Evolutionary conservation across 2,329 filamentous ascomycete species (phyloP).

Genomic region (Paecilomyces formosus): DNA sequence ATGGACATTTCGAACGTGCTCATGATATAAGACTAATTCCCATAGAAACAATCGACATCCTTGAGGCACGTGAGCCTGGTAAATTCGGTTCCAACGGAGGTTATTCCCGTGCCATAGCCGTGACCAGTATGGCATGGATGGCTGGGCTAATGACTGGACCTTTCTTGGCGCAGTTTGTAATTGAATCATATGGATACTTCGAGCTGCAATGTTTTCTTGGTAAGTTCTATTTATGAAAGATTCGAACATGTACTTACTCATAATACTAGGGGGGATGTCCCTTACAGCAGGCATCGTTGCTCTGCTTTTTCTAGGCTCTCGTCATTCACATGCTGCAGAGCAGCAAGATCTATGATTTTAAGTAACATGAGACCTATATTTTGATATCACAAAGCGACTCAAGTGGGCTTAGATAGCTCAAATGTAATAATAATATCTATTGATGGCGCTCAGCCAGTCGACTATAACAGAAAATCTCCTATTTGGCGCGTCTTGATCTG

Average conservation of each 20-base stretch:
- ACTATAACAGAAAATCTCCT: no score
- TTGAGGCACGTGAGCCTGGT: constrained; percentile 11
- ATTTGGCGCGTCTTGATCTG: no score
- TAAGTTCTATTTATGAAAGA: neutral
- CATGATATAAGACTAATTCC: neutral
- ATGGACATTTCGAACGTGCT: neutral
- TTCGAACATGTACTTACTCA: neutral
- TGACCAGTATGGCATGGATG: neutral
- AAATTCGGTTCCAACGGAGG: constrained; percentile 20
- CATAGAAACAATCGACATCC: constrained; percentile 12
- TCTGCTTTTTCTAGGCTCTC: neutral
- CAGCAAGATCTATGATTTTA: neutral
- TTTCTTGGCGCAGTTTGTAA: neutral
- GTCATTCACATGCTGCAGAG: neutral
- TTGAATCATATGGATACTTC: neutral
- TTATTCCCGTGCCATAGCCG: constrained; percentile 10
- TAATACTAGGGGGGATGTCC: neutral
- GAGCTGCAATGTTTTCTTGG: neutral
- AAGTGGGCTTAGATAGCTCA: neutral
- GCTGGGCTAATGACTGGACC: neutral
- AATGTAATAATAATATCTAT: neutral
- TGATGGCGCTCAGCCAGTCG: no score
- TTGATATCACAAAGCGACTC: neutral
- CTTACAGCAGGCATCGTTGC: neutral
- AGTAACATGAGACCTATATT: neutral